Evolutionary conservation across 202 grass and related monocot genomes (phyloP).

Genomic region (Elaeis oleifera): DNA sequence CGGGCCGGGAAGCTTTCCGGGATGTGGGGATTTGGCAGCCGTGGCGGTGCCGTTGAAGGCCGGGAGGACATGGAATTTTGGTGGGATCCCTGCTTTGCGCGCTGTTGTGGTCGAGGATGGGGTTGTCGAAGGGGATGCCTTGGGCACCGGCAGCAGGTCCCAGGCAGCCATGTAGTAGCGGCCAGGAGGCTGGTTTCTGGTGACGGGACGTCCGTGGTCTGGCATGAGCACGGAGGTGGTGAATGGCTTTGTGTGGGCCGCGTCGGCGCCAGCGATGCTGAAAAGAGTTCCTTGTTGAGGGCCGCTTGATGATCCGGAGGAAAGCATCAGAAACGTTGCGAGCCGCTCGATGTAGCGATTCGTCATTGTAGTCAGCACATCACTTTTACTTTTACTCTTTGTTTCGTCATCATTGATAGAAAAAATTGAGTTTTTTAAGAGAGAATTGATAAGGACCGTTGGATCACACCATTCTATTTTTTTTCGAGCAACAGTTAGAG

Average conservation of each 20-base stretch:
- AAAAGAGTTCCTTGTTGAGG: not conserved
- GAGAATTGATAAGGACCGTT: no score
- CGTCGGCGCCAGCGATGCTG: no score
- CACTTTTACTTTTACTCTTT: no score
- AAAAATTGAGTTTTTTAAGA: no score
- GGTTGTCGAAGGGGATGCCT: conserved; percentile 68
- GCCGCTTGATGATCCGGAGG: conserved; percentile 27
- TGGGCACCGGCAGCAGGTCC: conserved; percentile 41
- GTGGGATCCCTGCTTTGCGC: conserved; percentile 25
- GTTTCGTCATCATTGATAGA: no score
- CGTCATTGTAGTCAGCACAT: no score
- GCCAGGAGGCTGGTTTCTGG: conserved; percentile 56
- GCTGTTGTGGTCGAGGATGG: conserved; percentile 23
- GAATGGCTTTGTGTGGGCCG: conserved; percentile 62
- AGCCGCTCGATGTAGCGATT: not conserved
- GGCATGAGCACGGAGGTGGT: conserved; percentile 63
- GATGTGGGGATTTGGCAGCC: conserved; percentile 7
- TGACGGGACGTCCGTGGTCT: conserved; percentile 21
- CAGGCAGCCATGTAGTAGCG: conserved; percentile 62
- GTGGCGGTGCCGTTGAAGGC: not conserved
- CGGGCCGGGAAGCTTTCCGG: conserved; percentile 41
- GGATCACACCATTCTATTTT: no score
- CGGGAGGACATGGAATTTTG: conserved; percentile 51
- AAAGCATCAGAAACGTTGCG: conserved; percentile 31
- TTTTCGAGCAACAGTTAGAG: no score